Conservation (phyloP, 1,284 basidiomycete genomes). For the Ganoderma leucocontextum region DNA sequence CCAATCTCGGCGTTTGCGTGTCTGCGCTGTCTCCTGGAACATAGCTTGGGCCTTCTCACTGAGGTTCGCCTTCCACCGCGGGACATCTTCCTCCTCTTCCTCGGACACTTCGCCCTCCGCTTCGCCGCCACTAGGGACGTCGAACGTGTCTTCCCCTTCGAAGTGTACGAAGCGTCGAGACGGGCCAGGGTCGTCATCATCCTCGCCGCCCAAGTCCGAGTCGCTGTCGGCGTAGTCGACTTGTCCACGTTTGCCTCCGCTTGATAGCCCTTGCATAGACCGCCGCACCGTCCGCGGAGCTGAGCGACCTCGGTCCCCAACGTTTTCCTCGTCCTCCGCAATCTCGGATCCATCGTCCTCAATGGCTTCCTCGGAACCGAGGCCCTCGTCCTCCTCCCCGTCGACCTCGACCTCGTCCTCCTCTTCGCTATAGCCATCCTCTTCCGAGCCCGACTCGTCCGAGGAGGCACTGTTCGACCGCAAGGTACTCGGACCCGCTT, state of each 20-base stretch:
- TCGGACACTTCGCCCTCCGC: constrained; percentile 48
- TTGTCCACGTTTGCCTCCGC: constrained; percentile 49
- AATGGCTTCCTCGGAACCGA: constrained; percentile 38
- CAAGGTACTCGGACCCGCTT: constrained; percentile 43
- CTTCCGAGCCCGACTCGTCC: constrained; percentile 37
- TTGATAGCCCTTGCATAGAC: constrained; percentile 44
- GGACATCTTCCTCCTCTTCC: constrained; percentile 54
- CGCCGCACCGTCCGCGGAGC: constrained; percentile 57
- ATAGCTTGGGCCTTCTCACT: constrained; percentile 64
- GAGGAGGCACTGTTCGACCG: constrained; percentile 34
- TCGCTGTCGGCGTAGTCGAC: constrained; percentile 84
- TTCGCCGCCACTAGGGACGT: constrained; percentile 57
- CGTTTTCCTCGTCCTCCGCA: constrained; percentile 35
- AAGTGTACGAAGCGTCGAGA: constrained; percentile 39
- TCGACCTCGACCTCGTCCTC: constrained; percentile 44
- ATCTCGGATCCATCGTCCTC: constrained; percentile 40
- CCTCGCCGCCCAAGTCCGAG: constrained; percentile 69
- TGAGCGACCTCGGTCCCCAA: constrained; percentile 54
- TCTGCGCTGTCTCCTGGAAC: constrained; percentile 52
- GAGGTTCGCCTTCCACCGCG: constrained; percentile 85
- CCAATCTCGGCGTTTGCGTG: constrained; percentile 72
- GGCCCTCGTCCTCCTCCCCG: constrained; percentile 33
- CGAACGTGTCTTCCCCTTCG: constrained; percentile 60
- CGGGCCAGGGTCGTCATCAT: constrained; percentile 49
- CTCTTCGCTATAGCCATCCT: constrained; percentile 43